A percentile compares a stretch with the other conserved stretches of the same genome.
Evolutionary conservation across 768 basidiomycete genomes (phyloP).

Genomic region (Termitomyces sp.): DNA sequence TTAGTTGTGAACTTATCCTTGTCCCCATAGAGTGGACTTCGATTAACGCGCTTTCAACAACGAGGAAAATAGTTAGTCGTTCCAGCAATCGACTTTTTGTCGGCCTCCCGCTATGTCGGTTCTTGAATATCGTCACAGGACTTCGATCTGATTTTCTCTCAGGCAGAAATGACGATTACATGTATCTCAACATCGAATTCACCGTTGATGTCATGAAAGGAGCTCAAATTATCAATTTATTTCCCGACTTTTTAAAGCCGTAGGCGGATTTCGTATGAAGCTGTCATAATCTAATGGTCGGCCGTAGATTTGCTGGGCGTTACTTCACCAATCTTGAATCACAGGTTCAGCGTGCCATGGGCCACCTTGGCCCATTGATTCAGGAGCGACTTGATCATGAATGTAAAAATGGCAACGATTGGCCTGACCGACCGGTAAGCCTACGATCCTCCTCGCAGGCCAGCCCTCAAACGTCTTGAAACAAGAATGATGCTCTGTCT

Average conservation of each 20-base stretch:
- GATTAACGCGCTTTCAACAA: slow-evolving; percentile 21
- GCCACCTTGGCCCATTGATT: slow-evolving; percentile 28
- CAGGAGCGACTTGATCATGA: slow-evolving; percentile 27
- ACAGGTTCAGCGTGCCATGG: slow-evolving; percentile 19
- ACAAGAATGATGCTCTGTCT: slow-evolving; percentile 25
- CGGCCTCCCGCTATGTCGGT: slow-evolving; percentile 41
- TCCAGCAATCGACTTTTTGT: slow-evolving; percentile 43
- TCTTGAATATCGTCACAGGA: no score
- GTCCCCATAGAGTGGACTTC: slow-evolving; percentile 32
- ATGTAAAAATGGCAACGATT: slow-evolving; percentile 27
- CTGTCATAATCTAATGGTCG: no score
- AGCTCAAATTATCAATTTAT: slow-evolving; percentile 29
- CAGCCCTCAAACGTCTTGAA: not conserved
- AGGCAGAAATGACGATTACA: slow-evolving; percentile 43
- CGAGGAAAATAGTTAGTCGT: slow-evolving; percentile 32
- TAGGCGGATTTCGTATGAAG: not conserved
- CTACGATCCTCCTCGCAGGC: not conserved
- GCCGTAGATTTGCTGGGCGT: slow-evolving; percentile 17
- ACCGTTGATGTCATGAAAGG: slow-evolving; percentile 29
- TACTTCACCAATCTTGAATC: slow-evolving; percentile 18
- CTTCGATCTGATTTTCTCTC: not conserved
- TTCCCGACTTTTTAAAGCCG: slow-evolving; percentile 23
- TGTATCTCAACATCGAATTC: slow-evolving; percentile 30
- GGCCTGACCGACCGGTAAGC: slow-evolving; percentile 31
- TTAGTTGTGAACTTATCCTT: not conserved